Evolutionary conservation across 2,329 filamentous ascomycete genomes (phyloP), one percentile per base, ranked within the genome.

Genomic region (Diaporthe sp.): DNA sequence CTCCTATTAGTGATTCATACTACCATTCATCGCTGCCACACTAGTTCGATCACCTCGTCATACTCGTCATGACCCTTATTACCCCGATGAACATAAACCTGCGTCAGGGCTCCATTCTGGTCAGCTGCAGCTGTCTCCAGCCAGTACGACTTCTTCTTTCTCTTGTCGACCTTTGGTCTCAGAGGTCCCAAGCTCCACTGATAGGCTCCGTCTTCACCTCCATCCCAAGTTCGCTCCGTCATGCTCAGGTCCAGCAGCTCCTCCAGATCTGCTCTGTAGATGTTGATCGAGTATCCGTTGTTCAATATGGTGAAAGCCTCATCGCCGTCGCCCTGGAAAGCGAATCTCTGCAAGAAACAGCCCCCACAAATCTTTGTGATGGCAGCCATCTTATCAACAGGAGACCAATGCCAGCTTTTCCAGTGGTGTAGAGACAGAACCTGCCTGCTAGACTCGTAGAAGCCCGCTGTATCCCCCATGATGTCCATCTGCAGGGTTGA

Each of bases 341-440:
- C 82, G 83, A 86, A 92, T 32, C 90, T 85, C 77, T 89, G 88
- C 56, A 92, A 81, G 75, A 91, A 86, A 73, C 90, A 92, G 59
- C 88, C 86, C 3, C 90, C 90, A 76, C 90, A 92, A 27, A 90
- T 78, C 6, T 85, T 79, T 9, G 85, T 81, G 15, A 89, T 82
- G 44, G 83, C 81, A 42, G 87, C 85, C 82, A 91, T 87, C 72
- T 85, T 83, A 47, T 85, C 84, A 56, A 91, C 83, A 66, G 86
- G 86, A 25, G 83, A 83, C 13, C 84, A 78, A 80, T 90, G 90
- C 89, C 89, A 92, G 12, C 86, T 88, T 79, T 91, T 91, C 89
- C 89, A 92, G 82, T 92, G 90, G 79, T 92, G 90, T 6, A 92
- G 82, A 68, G 86, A 90, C 15, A 91, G 81, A 0, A 88, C 87